phyloP scores from a whole-genome alignment of 768 basidiomycete genomes.

The Kwoniella botswanensis region DNA sequence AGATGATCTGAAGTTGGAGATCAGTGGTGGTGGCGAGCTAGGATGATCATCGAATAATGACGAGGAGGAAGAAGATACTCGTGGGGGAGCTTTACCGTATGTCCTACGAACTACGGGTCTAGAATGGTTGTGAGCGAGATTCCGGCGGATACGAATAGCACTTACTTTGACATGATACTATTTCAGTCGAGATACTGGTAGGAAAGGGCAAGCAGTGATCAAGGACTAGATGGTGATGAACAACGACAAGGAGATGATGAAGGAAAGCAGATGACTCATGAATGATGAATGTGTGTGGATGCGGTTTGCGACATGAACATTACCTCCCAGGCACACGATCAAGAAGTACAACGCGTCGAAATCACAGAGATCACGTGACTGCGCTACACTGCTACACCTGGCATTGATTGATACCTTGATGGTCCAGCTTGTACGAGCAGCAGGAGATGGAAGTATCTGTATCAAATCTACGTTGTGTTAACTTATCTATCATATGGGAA shows the following conservation, averaged over 20 bases:
- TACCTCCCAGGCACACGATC: constrained; percentile 8
- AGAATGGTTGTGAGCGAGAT: constrained; percentile 8
- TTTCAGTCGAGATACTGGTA: neutral
- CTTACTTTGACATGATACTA: constrained; percentile 19
- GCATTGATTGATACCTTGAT: neutral
- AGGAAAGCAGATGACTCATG: constrained; percentile 1
- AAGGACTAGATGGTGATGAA: neutral
- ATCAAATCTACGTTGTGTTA: neutral
- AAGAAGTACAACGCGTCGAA: constrained; percentile 4
- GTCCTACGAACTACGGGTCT: constrained; percentile 41
- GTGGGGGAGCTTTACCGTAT: constrained; percentile 32
- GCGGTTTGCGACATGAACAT: constrained; percentile 1
- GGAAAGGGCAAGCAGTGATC: neutral
- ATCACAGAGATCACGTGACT: constrained; percentile 13
- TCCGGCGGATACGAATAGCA: neutral
- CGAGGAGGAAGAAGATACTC: constrained; percentile 15
- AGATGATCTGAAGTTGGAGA: constrained; percentile 8
- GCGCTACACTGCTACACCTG: neutral
- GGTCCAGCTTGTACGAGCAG: neutral
- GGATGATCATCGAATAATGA: constrained; percentile 18
- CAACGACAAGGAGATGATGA: neutral
- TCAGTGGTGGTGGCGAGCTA: constrained; percentile 2
- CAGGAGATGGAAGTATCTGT: neutral
- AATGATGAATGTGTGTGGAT: neutral
- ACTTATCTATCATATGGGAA: too few relatives aligned